These are phyloP conservation scores for Zasmidium citrigriseum DNA, from an alignment of 2,329 filamentous ascomycete species.

Conservation along the genomic window DNA sequence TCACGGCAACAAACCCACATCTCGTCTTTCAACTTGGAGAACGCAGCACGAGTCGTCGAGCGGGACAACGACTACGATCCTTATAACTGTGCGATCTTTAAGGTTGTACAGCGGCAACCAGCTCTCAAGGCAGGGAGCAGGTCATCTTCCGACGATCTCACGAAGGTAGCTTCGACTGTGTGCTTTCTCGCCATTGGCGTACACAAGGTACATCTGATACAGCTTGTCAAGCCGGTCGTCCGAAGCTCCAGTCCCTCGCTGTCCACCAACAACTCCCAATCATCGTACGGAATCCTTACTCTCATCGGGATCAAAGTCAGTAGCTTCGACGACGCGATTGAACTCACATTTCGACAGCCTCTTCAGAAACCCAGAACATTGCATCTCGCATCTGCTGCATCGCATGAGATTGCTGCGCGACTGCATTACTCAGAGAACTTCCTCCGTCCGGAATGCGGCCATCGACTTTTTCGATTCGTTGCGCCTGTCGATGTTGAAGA, in stretches of 20 bases:
- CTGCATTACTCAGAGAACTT: conserved; percentile 63
- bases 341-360: conserved; percentile 62
- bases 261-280: conserved; percentile 47
- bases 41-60: conserved; percentile 64
- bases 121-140: conserved; percentile 54
- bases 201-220: conserved; percentile 69
- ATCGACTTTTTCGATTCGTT: conserved; percentile 62
- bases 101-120: conserved; percentile 64
- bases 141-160: conserved; percentile 66
- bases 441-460: conserved; percentile 66
- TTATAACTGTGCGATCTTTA: conserved; percentile 66
- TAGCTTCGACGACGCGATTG: conserved; percentile 65
- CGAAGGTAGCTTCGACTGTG: conserved; percentile 64
- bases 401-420: conserved; percentile 64
- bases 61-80: conserved; percentile 69
- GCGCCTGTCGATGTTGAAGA: conserved; percentile 60
- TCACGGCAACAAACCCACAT: conserved; percentile 55
- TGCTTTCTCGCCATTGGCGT: conserved; percentile 70
- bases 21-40: conserved; percentile 61
- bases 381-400: conserved; percentile 64
- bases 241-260: conserved; percentile 58
- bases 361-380: conserved; percentile 57
- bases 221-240: conserved; percentile 59
- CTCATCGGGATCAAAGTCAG: conserved; percentile 61
- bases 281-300: conserved; percentile 64